phyloP scores from a whole-genome alignment of 2,329 filamentous ascomycete species.

The Penicillium expansum region DNA sequence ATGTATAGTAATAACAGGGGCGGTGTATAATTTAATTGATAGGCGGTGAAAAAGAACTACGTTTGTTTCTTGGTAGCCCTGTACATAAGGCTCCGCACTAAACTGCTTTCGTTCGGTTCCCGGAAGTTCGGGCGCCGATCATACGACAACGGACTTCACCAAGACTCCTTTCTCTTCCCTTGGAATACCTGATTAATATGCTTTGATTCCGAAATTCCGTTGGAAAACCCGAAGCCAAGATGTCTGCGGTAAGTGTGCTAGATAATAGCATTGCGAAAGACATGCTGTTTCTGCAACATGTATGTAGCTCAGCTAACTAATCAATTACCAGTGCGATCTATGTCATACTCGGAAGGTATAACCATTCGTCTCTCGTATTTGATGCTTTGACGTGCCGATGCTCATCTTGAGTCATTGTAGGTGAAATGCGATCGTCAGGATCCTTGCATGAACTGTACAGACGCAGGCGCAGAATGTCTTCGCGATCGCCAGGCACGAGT shows the following conservation, averaged over 20 bases:
- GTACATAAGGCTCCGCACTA: background rate
- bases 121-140: slow-evolving; percentile 19
- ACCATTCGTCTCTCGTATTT: too few relatives aligned
- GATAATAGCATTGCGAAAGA: background rate
- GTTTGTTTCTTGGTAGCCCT: too few relatives aligned
- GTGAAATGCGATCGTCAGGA: slow-evolving; percentile 45
- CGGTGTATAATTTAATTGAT: too few relatives aligned
- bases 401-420: slow-evolving; percentile 18
- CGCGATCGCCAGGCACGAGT: slow-evolving; percentile 23
- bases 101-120: slow-evolving; percentile 8
- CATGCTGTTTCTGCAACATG: background rate
- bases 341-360: slow-evolving; percentile 38
- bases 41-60: too few relatives aligned
- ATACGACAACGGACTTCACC: background rate
- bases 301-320: slow-evolving; percentile 4
- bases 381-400: background rate
- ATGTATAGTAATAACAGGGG: too few relatives aligned
- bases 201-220: background rate
- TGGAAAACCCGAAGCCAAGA: background rate
- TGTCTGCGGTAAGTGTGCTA: slow-evolving; percentile 1
- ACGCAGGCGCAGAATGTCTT: slow-evolving; percentile 38
- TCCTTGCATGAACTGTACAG: slow-evolving; percentile 49
- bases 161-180: background rate
- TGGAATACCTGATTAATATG: background rate
- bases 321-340: slow-evolving; percentile 30